These are phyloP conservation scores for Cylindrotheca fusiformis DNA, from an alignment of 108 stramenopile species.

Conservation along the genomic window DNA sequence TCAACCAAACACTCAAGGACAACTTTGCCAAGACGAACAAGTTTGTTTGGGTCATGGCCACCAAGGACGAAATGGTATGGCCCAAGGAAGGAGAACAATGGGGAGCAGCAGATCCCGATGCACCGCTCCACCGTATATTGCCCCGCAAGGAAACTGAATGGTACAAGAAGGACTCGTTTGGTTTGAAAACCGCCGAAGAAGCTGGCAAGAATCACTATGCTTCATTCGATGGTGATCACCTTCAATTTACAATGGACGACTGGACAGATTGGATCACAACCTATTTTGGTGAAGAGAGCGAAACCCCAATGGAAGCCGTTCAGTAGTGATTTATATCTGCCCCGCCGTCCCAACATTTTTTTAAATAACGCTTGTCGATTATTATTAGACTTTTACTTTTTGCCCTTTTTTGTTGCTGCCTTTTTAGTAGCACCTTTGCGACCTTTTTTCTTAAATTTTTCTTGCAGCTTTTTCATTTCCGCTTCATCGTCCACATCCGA, in stretches of 20 bases:
- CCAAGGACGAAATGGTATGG: slow-evolving; percentile 70
- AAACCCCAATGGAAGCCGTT: too few relatives aligned
- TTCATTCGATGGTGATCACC: slow-evolving; percentile 63
- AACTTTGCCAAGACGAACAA: slow-evolving; percentile 51
- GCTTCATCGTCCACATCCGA: slow-evolving; percentile 39
- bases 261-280: slow-evolving; percentile 53
- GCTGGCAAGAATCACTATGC: slow-evolving; percentile 61
- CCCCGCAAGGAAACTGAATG: slow-evolving; percentile 61
- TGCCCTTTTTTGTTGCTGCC: slow-evolving; percentile 14
- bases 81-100: slow-evolving; percentile 78
- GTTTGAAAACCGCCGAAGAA: slow-evolving; percentile 56
- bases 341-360: too few relatives aligned
- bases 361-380: too few relatives aligned
- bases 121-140: slow-evolving; percentile 47
- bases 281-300: slow-evolving; percentile 35
- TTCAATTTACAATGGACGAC: slow-evolving; percentile 53
- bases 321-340: too few relatives aligned
- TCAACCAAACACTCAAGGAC: slow-evolving; percentile 38
- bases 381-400: slow-evolving; percentile 22
- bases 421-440: slow-evolving; percentile 9
- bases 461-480: slow-evolving; percentile 39
- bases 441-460: slow-evolving; percentile 36
- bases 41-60: slow-evolving; percentile 68
- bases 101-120: slow-evolving; percentile 53
- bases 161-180: slow-evolving; percentile 71